These are phyloP conservation scores for Eucalyptus marginata DNA, from an alignment of 345 rosid genomes.

Conservation along the genomic window DNA sequence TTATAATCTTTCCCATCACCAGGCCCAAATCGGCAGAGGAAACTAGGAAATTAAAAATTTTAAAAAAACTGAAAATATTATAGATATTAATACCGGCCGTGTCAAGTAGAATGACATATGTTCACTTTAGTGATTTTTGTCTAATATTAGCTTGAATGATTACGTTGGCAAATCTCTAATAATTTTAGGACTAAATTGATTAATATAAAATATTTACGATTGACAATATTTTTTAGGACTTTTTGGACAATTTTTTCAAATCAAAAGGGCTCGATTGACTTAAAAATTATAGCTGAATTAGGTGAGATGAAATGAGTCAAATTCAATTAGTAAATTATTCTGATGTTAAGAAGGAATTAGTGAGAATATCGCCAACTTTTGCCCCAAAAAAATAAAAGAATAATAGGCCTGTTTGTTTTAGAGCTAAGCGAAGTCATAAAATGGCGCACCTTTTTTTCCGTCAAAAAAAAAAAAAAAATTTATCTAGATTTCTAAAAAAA, in stretches of 20 bases:
- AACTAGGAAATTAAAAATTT: not conserved
- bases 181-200: too few relatives aligned
- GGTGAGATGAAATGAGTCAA: not conserved
- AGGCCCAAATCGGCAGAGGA: not conserved
- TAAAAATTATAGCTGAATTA: not conserved
- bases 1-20: not conserved
- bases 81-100: fast-evolving
- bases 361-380: not conserved
- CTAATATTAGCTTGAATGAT: too few relatives aligned
- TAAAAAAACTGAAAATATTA: too few relatives aligned
- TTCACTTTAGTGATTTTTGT: too few relatives aligned
- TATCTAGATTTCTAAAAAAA: not conserved
- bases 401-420: too few relatives aligned
- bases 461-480: too few relatives aligned
- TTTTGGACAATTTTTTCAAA: not conserved
- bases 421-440: not conserved
- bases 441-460: fast-evolving
- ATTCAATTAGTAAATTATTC: not conserved
- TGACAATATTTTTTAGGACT: too few relatives aligned
- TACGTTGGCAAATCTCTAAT: too few relatives aligned
- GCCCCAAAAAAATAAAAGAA: too few relatives aligned
- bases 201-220: too few relatives aligned
- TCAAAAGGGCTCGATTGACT: not conserved
- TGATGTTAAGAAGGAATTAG: not conserved
- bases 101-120: too few relatives aligned